A percentile compares a stretch with the other conserved stretches of the same genome.
Conservation (phyloP, 495 filamentous ascomycete species). For the Tuber indicum region DNA sequence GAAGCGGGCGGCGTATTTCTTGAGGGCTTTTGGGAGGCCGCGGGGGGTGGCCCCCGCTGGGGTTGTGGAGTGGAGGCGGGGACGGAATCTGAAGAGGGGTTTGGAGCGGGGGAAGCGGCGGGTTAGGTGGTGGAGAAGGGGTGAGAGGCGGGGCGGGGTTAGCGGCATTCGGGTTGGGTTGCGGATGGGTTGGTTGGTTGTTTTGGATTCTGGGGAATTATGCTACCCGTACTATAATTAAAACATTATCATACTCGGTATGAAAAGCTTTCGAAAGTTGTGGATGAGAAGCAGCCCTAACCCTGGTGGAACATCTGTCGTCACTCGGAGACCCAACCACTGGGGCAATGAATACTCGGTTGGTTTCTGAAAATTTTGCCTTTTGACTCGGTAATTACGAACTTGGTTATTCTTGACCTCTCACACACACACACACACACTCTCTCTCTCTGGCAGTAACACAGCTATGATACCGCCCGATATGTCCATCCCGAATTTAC, state of each 20-base stretch:
- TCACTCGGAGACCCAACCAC: neutral
- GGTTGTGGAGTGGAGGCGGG: slow-evolving; percentile 3
- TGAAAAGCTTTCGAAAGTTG: neutral
- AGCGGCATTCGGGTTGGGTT: neutral
- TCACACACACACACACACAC: too few relatives aligned
- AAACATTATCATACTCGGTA: neutral
- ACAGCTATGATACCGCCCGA: neutral
- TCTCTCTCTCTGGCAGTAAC: neutral
- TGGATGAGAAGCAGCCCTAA: neutral
- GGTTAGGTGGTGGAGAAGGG: neutral
- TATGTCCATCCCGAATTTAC: neutral
- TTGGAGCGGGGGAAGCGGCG: neutral
- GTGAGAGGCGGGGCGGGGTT: neutral
- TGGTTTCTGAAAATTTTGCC: too few relatives aligned
- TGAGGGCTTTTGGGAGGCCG: slow-evolving; percentile 53
- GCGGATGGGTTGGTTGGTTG: neutral
- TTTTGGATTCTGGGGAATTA: neutral
- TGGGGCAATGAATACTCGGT: neutral
- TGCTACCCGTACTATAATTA: neutral
- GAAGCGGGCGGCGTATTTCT: slow-evolving; percentile 59
- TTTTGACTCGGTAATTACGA: neutral
- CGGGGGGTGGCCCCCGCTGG: neutral
- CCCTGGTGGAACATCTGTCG: neutral
- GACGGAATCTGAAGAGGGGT: neutral
- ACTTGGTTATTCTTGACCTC: neutral